Percentiles rank a stretch among this genome's conserved stretches.
phyloP scores from a whole-genome alignment of 768 basidiomycete species.

The Lentinula detonsa region DNA sequence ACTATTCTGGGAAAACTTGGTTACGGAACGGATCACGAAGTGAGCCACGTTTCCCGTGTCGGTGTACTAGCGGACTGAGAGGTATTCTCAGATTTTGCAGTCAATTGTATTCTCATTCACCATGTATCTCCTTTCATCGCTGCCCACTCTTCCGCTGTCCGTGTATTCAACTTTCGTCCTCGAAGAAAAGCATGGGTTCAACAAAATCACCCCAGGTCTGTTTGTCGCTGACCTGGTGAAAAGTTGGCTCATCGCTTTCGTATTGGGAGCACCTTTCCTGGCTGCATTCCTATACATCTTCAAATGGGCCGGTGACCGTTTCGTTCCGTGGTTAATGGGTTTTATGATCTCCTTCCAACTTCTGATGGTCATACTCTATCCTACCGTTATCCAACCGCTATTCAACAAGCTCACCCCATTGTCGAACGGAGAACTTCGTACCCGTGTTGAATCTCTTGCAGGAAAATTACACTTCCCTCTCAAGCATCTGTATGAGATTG shows the following conservation, averaged over 20 bases:
- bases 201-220: slow-evolving; percentile 78
- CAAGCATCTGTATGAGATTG: slow-evolving; percentile 93
- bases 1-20: slow-evolving; percentile 44
- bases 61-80: background rate
- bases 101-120: slow-evolving; percentile 73
- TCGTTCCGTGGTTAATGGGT: slow-evolving; percentile 90
- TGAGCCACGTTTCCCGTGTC: slow-evolving; percentile 23
- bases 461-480: slow-evolving; percentile 85
- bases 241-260: slow-evolving; percentile 63
- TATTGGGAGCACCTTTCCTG: slow-evolving; percentile 80
- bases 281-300: slow-evolving; percentile 85
- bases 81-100: slow-evolving; percentile 59
- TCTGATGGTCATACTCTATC: slow-evolving; percentile 76
- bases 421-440: slow-evolving; percentile 66
- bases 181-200: slow-evolving; percentile 95
- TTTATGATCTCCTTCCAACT: slow-evolving; percentile 89
- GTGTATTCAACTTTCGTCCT: slow-evolving; percentile 89
- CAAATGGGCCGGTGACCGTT: slow-evolving; percentile 88
- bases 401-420: slow-evolving; percentile 97
- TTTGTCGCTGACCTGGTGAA: slow-evolving; percentile 82
- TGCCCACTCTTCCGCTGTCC: slow-evolving; percentile 70
- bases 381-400: slow-evolving; percentile 86
- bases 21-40: slow-evolving; percentile 70
- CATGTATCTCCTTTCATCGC: slow-evolving; percentile 57
- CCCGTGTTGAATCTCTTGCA: slow-evolving; percentile 73